These are phyloP conservation scores for Acacia melanoxylon DNA, from an alignment of 306 rosid species.

Conservation along the genomic window DNA sequence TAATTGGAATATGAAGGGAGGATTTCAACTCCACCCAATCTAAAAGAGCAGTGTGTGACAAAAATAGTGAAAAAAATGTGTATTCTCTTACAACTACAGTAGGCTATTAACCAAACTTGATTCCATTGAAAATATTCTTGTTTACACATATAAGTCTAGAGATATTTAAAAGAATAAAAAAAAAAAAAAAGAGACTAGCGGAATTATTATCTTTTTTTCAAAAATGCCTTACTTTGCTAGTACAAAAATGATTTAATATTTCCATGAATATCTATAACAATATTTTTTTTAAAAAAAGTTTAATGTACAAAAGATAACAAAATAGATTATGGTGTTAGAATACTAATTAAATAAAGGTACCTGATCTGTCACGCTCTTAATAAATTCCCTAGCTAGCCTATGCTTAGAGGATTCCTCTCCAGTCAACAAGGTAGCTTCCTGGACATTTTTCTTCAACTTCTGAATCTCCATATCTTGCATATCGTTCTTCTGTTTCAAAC, in stretches of 20 bases:
- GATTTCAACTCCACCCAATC: not conserved
- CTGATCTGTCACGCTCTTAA: slow-evolving; percentile 56
- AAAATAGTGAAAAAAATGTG: not conserved
- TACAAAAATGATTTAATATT: not conserved
- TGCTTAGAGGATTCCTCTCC: slow-evolving; percentile 47
- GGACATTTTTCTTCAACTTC: slow-evolving; percentile 36
- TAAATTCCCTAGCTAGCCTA: slow-evolving; percentile 44
- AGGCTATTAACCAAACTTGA: not conserved
- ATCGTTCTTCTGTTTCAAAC: slow-evolving; percentile 51
- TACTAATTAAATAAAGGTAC: slow-evolving; percentile 30
- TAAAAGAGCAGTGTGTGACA: not conserved
- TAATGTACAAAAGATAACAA: not conserved
- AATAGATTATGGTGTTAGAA: not conserved
- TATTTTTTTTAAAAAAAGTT: not conserved
- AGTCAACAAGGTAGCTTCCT: slow-evolving; percentile 39
- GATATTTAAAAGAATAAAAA: not conserved
- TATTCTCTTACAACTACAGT: not conserved
- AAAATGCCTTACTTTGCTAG: not conserved
- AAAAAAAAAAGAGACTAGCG: not conserved
- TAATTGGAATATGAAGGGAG: not conserved
- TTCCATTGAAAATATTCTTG: not conserved
- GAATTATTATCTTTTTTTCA: not conserved
- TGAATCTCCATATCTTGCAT: slow-evolving; percentile 48
- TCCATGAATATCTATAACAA: not conserved
- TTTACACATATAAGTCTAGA: not conserved